These are phyloP conservation scores for Chrysanthemum lavandulifolium DNA, from an alignment of 129 eudicot species.

Conservation along the genomic window DNA sequence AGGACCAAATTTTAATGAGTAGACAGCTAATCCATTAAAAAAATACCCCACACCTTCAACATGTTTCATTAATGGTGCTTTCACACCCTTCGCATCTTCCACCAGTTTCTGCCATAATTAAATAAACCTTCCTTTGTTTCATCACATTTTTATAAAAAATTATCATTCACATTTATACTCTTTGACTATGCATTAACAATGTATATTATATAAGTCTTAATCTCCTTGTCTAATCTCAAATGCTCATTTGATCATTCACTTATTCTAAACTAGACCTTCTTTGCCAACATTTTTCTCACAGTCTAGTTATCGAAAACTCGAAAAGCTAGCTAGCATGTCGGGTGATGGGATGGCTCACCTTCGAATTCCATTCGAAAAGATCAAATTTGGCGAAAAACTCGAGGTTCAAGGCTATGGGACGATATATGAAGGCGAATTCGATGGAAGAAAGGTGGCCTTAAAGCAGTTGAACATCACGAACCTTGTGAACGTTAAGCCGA, in stretches of 20 bases:
- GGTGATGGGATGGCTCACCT: slow-evolving; percentile 33
- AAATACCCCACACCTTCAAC: slow-evolving; percentile 29
- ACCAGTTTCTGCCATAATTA: too few relatives aligned
- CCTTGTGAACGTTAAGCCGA: slow-evolving; percentile 26
- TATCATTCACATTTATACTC: slow-evolving; percentile 1
- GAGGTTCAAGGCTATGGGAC: slow-evolving; percentile 33
- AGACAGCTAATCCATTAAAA: neutral
- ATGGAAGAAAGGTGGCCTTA: slow-evolving; percentile 26
- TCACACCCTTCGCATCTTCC: slow-evolving; percentile 24
- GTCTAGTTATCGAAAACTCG: neutral
- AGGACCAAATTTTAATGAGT: neutral
- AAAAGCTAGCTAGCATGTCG: slow-evolving; percentile 21
- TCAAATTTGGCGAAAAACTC: slow-evolving; percentile 16
- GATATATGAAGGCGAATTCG: slow-evolving; percentile 29
- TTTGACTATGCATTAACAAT: too few relatives aligned
- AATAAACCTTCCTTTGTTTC: too few relatives aligned
- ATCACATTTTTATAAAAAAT: neutral
- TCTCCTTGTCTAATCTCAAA: neutral
- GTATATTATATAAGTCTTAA: neutral
- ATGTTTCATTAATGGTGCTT: slow-evolving; percentile 34
- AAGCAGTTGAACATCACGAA: slow-evolving; percentile 37
- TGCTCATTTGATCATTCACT: slow-evolving; percentile 20
- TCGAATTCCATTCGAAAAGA: slow-evolving; percentile 32
- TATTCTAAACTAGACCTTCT: too few relatives aligned
- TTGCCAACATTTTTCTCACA: neutral